Base-by-base conservation (phyloP, 441 rosid species). In the Syzygium malaccense region DNA sequence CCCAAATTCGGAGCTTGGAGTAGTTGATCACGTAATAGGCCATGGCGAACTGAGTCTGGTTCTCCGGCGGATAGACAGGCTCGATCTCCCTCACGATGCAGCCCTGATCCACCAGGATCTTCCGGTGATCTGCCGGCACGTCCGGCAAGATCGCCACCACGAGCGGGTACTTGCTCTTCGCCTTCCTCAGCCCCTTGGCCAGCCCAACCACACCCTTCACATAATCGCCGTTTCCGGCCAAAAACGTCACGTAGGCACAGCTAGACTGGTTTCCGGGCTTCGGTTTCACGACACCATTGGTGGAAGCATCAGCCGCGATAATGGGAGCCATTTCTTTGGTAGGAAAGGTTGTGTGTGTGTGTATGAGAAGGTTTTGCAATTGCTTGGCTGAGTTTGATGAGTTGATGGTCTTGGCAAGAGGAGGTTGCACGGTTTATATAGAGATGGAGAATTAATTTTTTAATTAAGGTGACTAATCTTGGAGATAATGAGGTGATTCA, bases 1-100 rank as follows among this genome's bases (percentile, higher is more conserved):
- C 88, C 88, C 88, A 87, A 37, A 87, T 87, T 19, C 86, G 37
- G 23, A 87, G 88, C 56, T 87, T 87, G 30, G 88, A 87, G 85
- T 87, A 87, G 62, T 87, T 87, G 12, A 87, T 87, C 7, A 68
- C 88, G 20, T 87, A 87, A 53, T 87, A 87, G 20, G 88, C 85
- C 62, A 68, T 68, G 64, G 88, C 88, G 19, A 87, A 87, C 41
- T 68, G 85, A 3, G 85, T 68, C 51, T 87, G 88, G 28, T 68
- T 87, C 58, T 48, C 86, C 2, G 88, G 86, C 11, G 86, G 88
- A 83, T 87, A 78, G 10, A 87, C 75, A 0, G 88, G 88, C 45
- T 55, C 86, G 28, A 87, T 87, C 86, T 87, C 88, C 64, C 88
- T 64, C 9, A 87, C 88, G 14, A 87, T 78, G 56, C 88, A 87